Evolutionary conservation across 2,329 filamentous ascomycete species (phyloP).

Genomic region (Neopestalotiopsis clavispora): DNA sequence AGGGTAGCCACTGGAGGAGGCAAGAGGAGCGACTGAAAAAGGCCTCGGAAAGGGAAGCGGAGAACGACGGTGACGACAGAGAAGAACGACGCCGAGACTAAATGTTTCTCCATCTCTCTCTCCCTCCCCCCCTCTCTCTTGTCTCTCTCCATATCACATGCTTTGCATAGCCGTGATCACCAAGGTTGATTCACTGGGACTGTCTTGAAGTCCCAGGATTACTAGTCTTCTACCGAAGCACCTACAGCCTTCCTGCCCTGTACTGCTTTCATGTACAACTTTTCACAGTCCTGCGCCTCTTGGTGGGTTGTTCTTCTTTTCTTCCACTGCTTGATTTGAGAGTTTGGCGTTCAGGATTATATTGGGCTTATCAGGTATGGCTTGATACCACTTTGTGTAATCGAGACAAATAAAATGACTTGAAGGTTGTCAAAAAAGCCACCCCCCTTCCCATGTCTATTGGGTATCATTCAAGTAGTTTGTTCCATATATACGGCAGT

Average conservation of each 20-base stretch:
- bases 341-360: not conserved
- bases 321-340: not conserved
- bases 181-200: too few relatives aligned
- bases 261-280: not conserved
- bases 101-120: not conserved
- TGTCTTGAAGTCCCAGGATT: too few relatives aligned
- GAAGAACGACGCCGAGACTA: not conserved
- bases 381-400: not conserved
- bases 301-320: not conserved
- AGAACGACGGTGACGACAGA: not conserved
- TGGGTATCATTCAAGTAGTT: slow-evolving; percentile 23
- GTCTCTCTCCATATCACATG: not conserved
- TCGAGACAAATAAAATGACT: slow-evolving; percentile 6
- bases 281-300: not conserved
- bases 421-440: slow-evolving; percentile 14
- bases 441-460: slow-evolving; percentile 32
- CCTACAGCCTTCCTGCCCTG: not conserved
- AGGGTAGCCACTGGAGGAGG: slow-evolving; percentile 83
- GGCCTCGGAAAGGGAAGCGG: slow-evolving; percentile 44
- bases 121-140: not conserved
- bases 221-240: not conserved
- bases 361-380: not conserved
- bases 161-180: too few relatives aligned
- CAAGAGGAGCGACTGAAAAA: slow-evolving; percentile 73
- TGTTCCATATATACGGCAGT: not conserved